These are phyloP conservation scores for Omphalotus guepiniiformis DNA, from an alignment of 768 basidiomycete genomes.

Conservation along the genomic window DNA sequence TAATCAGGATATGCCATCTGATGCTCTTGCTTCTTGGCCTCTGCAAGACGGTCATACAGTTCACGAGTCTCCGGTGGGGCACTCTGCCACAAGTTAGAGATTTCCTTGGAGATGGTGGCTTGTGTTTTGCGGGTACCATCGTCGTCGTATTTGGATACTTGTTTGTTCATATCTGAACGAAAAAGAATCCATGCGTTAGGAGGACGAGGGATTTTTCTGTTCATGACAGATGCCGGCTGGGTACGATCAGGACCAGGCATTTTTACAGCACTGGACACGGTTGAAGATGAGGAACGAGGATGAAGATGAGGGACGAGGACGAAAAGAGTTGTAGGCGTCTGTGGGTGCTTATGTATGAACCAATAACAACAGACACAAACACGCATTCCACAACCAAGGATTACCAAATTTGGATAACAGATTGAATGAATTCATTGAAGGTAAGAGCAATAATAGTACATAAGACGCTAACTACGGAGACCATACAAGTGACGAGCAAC, in stretches of 20 bases:
- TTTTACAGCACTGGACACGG: conserved; percentile 1
- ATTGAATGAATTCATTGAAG: neutral
- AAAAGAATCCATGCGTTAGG: conserved; percentile 85
- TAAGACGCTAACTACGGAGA: too few relatives aligned
- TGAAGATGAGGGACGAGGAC: neutral
- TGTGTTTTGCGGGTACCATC: conserved; percentile 43
- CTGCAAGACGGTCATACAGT: conserved; percentile 50
- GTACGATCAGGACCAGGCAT: too few relatives aligned
- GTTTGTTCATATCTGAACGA: conserved; percentile 53
- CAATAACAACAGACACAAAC: neutral
- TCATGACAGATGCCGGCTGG: too few relatives aligned
- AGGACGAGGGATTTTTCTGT: conserved; percentile 69
- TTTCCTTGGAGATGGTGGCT: conserved; percentile 58
- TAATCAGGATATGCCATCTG: conserved; percentile 49
- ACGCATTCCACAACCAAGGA: neutral
- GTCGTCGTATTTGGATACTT: conserved; percentile 32
- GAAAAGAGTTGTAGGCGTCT: neutral
- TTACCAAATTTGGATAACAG: neutral
- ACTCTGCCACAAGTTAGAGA: conserved; percentile 61
- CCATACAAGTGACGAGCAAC: conserved; percentile 6
- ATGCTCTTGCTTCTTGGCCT: conserved; percentile 50
- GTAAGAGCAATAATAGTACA: neutral
- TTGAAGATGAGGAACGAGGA: neutral
- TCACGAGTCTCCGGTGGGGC: conserved; percentile 45
- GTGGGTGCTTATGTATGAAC: neutral